Evolutionary conservation across 148 eudicot genomes (phyloP).

Genomic region (Hydrangea macrophylla): DNA sequence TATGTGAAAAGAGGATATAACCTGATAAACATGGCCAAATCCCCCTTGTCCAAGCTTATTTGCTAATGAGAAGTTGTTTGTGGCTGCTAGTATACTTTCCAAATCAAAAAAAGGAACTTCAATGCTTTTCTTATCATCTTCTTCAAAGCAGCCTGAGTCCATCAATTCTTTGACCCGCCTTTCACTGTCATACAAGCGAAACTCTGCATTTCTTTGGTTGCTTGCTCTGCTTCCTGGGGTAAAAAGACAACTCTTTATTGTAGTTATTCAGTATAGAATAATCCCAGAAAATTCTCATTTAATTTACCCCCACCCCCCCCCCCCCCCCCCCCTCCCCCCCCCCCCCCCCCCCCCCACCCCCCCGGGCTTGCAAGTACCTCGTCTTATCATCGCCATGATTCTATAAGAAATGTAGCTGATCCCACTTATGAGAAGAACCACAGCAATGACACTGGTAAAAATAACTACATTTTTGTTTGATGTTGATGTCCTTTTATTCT

Average conservation of each 20-base stretch:
- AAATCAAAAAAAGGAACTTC: conserved; percentile 15
- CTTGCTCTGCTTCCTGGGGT: not conserved
- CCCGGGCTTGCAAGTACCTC: too few species aligned
- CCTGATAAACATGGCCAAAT: conserved; percentile 21
- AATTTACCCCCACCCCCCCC: too few species aligned
- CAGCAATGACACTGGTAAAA: not conserved
- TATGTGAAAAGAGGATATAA: not conserved
- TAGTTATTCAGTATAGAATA: not conserved
- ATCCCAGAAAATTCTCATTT: not conserved
- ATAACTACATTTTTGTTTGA: not conserved
- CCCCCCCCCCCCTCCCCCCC: too few species aligned
- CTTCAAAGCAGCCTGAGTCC: conserved; percentile 1
- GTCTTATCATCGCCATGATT: not conserved
- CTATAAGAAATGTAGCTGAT: not conserved
- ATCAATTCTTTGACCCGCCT: conserved; percentile 3
- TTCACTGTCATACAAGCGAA: not conserved
- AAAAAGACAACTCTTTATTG: not conserved
- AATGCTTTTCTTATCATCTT: conserved; percentile 13
- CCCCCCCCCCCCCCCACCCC: too few species aligned
- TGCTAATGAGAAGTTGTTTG: conserved; percentile 12
- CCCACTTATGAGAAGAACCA: not conserved
- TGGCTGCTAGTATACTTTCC: conserved; percentile 16
- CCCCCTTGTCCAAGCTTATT: conserved; percentile 23
- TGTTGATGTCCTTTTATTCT: not conserved
- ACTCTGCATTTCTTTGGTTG: not conserved